These are phyloP conservation scores for Kluyveromyces starmeri DNA, from an alignment of 805 yeast genomes.

Conservation along the genomic window DNA sequence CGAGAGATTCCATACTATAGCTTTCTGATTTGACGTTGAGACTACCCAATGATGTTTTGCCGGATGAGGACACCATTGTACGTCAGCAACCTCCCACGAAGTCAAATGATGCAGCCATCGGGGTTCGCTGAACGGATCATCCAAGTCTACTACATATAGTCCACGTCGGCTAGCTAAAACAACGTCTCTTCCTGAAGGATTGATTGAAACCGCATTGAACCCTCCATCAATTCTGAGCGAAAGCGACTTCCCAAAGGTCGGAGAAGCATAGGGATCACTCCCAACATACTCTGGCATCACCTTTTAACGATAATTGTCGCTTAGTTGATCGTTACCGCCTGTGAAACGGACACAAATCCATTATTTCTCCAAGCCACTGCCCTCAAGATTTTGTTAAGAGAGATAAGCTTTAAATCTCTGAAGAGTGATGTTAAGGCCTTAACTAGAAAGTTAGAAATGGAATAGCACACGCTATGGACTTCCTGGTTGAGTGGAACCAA, in stretches of 20 bases:
- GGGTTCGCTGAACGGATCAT: slow-evolving; percentile 93
- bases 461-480: too few relatives aligned
- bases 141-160: slow-evolving; percentile 79
- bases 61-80: slow-evolving; percentile 94
- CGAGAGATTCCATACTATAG: slow-evolving; percentile 85
- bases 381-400: too few relatives aligned
- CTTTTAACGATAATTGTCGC: too few relatives aligned
- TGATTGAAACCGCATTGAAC: slow-evolving; percentile 80
- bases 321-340: too few relatives aligned
- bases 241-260: slow-evolving; percentile 72
- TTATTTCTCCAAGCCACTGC: too few relatives aligned
- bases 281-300: slow-evolving; percentile 12
- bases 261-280: slow-evolving; percentile 33
- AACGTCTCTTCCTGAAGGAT: slow-evolving; percentile 88
- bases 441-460: too few relatives aligned
- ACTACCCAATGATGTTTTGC: slow-evolving; percentile 85
- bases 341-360: too few relatives aligned
- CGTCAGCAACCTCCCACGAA: slow-evolving; percentile 98
- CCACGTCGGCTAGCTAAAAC: slow-evolving; percentile 81
- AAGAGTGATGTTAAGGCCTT: too few relatives aligned
- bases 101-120: slow-evolving; percentile 88
- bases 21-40: slow-evolving; percentile 92
- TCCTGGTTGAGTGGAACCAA: too few relatives aligned
- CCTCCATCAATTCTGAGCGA: slow-evolving; percentile 85
- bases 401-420: too few relatives aligned